Percentiles rank a stretch among this genome's conserved stretches.
phyloP scores from a whole-genome alignment of 2,329 filamentous ascomycete genomes.

The Ceratocystis destructans region DNA sequence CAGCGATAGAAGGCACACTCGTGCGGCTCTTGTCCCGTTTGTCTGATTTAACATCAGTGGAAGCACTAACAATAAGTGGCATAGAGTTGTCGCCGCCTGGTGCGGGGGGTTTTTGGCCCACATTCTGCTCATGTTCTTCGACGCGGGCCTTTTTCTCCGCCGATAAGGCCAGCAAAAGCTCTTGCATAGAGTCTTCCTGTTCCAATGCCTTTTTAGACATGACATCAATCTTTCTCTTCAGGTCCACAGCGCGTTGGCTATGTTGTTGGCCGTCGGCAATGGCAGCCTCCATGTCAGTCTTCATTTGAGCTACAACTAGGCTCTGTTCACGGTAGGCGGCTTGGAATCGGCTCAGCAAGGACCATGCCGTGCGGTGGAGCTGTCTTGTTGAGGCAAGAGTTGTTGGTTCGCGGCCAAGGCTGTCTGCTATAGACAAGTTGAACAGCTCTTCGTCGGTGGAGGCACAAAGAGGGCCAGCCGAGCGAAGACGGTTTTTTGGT shows the following conservation, averaged over 20 bases:
- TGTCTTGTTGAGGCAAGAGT: slow-evolving; percentile 16
- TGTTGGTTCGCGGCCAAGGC: slow-evolving; percentile 29
- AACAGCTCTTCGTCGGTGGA: slow-evolving; percentile 39
- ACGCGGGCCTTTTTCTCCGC: slow-evolving; percentile 36
- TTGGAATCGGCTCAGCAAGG: slow-evolving; percentile 43
- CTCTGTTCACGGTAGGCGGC: slow-evolving; percentile 43
- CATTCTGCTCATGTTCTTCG: slow-evolving; percentile 26
- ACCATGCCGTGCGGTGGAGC: slow-evolving; percentile 34
- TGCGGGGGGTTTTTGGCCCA: background rate
- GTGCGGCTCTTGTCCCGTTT: slow-evolving; percentile 6
- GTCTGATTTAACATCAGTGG: background rate
- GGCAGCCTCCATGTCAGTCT: slow-evolving; percentile 40
- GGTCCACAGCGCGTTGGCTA: slow-evolving; percentile 37
- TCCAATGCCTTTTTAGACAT: slow-evolving; percentile 41
- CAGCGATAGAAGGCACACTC: slow-evolving; percentile 19
- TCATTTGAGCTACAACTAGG: slow-evolving; percentile 36
- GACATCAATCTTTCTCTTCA: slow-evolving; percentile 47
- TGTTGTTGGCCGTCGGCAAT: slow-evolving; percentile 43
- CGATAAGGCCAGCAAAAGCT: slow-evolving; percentile 37
- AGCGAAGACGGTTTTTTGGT: slow-evolving; percentile 1
- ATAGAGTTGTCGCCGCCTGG: background rate
- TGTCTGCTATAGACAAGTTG: slow-evolving; percentile 40
- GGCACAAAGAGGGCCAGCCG: slow-evolving; percentile 3
- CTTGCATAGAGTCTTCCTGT: slow-evolving; percentile 38
- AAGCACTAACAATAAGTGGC: background rate